Base-by-base conservation (phyloP, 163 green algal genomes). In the Scenedesmus sp. region DNA sequence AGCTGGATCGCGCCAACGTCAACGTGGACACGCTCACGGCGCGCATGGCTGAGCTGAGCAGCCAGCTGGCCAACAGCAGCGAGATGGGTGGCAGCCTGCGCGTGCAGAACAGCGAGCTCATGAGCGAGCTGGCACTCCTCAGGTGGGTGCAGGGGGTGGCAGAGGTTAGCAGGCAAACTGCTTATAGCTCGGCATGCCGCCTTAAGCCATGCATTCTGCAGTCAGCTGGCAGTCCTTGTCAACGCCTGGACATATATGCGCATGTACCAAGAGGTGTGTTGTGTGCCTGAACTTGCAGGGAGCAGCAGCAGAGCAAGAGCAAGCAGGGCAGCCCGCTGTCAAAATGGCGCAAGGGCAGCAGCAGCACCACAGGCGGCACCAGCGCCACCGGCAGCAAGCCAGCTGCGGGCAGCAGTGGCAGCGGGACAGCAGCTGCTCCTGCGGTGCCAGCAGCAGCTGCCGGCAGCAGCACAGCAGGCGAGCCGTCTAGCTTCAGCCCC, bases 321-420 rank as follows among this genome's bases (percentile, higher is more conserved):
- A 85, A 91, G 56, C 26, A 16, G 20, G 76, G 87, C 87, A 91
- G 87, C 67, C 87, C 87, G 2, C 76, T 91, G 8, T 86, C 70
- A 64, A 91, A 91, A 20, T 91, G 87, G 87, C 76, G 76, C 87
- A 62, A 66, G 66, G 34, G 46, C 85, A 83, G 84, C 84, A 66
- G 81, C 74, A 55, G 56, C 87, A 85, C 16, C n/a, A 62, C 15
- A n/a, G 23, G 26, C 73, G 10, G 5, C 70, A 18, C 5, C 60
- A 76, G 73, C 54, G 6, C 64, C 70, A 67, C 46, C 26, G 8
- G 64, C 34, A 46, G 46, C 66, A 55, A 83, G 62, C 74, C 54
- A 15, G 3, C 20, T 20, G 83, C n/a, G 13, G 23, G 26, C 16
- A 13, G n/a, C 56, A 13, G 55, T 26, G 74, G 23, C 56, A 79